Base-by-base conservation (phyloP, 208 protist species). In the Trypanosoma lewisi region DNA sequence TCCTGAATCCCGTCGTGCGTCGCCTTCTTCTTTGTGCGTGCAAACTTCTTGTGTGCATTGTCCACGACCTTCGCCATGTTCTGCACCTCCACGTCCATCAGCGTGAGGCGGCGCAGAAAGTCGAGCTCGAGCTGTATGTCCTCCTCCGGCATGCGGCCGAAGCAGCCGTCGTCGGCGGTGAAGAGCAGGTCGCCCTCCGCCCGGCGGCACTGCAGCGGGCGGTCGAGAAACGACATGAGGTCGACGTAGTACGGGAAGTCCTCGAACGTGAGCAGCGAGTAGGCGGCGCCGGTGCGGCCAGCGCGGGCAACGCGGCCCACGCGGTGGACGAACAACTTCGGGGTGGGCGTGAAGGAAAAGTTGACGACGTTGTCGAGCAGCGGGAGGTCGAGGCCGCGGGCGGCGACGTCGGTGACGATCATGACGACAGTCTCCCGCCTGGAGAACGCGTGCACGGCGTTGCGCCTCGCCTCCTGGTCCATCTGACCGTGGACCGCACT, bases 281-380 rank as follows among this genome's bases (percentile, higher is more conserved):
- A 98, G 16, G 98, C 98, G 17, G 72, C 76, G 28, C 99, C 99
- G 8, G 63, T 74, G 28, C 97, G 82, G 16, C 98, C 99, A n/a
- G 98, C 98, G 75, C 99, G 95, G 2, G 98, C 99, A 5, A 98
- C 98, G 79, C 99, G 88, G 50, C 99, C 99, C 17, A 98, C 97
- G 49, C 99, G 83, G 48, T 98, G 95, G n/a, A 99, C 82, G 72
- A 98, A 99, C 8, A 99, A 77, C 80, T 99, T 99, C 11, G 98
- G 87, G 47, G 78, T 97, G 6, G 90, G 70, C 12, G 99, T 97
- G 60, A 99, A 99, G 60, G 99, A 98, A 67, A 96, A 99, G 88
- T 99, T 99, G 54, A 99, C 94, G 4, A 99, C 98, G 71, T 99
- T 98, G 78, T 99, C 98, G 0, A 99, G 80, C 36, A 98, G 69